Conservation (phyloP, 495 filamentous ascomycete genomes). For the Pyrenula massariospora region DNA sequence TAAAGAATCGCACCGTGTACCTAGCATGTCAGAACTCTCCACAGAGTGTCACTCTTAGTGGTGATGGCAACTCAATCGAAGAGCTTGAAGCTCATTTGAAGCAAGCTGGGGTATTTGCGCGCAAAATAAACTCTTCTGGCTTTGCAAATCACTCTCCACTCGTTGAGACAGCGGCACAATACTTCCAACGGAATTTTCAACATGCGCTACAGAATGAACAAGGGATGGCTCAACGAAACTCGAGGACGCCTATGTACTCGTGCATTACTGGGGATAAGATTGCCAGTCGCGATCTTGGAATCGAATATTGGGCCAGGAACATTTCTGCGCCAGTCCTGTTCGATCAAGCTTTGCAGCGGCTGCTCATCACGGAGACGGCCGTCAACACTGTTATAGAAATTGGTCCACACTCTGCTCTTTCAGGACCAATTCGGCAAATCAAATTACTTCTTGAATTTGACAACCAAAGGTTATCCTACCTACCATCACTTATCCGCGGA, state of each 20-base stretch:
- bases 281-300: too few relatives aligned
- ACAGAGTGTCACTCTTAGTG: conserved; percentile 32
- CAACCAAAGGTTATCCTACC: conserved; percentile 14
- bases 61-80: too few relatives aligned
- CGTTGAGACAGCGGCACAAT: background rate
- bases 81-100: too few relatives aligned
- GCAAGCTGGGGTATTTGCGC: too few relatives aligned
- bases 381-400: conserved; percentile 37
- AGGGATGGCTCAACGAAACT: too few relatives aligned
- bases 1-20: too few relatives aligned
- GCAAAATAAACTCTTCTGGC: conserved; percentile 21
- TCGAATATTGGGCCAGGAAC: conserved; percentile 44
- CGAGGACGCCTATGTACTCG: too few relatives aligned
- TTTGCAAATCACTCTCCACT: conserved; percentile 42
- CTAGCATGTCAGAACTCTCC: conserved; percentile 36
- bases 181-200: background rate
- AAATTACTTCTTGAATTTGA: conserved; percentile 2
- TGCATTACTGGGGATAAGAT: conserved; percentile 7
- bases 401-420: conserved; percentile 53
- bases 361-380: conserved; percentile 8
- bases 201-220: too few relatives aligned
- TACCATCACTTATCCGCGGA: conserved; percentile 12
- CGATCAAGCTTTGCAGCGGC: background rate
- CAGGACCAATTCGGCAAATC: conserved; percentile 46
- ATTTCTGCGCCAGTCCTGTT: conserved; percentile 38